phyloP scores from a whole-genome alignment of 495 filamentous ascomycete genomes.

The Penicillium lividum region DNA sequence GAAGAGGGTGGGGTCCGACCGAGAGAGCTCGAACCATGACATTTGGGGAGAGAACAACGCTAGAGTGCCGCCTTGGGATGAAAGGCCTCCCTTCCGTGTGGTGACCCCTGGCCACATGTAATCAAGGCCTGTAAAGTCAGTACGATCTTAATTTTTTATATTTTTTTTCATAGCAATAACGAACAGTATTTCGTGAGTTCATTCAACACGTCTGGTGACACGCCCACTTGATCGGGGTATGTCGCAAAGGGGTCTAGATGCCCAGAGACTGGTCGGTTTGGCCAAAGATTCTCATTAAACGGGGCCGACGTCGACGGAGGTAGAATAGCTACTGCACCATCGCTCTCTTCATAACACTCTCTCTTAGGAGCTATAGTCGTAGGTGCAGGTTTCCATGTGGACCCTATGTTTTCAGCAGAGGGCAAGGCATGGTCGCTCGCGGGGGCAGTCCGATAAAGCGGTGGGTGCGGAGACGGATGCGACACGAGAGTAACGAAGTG shows the following conservation, averaged over 20 bases:
- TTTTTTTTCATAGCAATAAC: not conserved
- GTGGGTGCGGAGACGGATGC: not conserved
- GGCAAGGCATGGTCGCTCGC: not conserved
- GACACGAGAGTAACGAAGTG: not conserved
- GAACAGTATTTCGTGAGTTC: conserved; percentile 29
- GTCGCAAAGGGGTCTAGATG: conserved; percentile 34
- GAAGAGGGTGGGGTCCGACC: conserved; percentile 39
- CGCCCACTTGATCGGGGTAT: not conserved
- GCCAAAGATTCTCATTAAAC: not conserved
- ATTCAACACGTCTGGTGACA: conserved; percentile 23
- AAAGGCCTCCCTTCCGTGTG: conserved; percentile 7
- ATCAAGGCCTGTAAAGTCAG: conserved; percentile 22
- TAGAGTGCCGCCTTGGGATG: conserved; percentile 13
- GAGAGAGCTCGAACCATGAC: conserved; percentile 38
- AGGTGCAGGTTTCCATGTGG: too few relatives aligned
- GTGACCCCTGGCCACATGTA: conserved; percentile 40
- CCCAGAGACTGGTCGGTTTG: conserved; percentile 29
- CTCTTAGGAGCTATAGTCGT: too few relatives aligned
- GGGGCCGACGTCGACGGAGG: not conserved
- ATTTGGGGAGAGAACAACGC: not conserved
- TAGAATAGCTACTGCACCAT: not conserved
- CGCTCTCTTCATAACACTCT: not conserved
- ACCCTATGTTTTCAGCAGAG: not conserved
- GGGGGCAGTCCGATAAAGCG: not conserved
- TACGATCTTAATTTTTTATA: not conserved